phyloP scores from a whole-genome alignment of 192 early-diverging fungal species.

The Linnemannia elongata region DNA sequence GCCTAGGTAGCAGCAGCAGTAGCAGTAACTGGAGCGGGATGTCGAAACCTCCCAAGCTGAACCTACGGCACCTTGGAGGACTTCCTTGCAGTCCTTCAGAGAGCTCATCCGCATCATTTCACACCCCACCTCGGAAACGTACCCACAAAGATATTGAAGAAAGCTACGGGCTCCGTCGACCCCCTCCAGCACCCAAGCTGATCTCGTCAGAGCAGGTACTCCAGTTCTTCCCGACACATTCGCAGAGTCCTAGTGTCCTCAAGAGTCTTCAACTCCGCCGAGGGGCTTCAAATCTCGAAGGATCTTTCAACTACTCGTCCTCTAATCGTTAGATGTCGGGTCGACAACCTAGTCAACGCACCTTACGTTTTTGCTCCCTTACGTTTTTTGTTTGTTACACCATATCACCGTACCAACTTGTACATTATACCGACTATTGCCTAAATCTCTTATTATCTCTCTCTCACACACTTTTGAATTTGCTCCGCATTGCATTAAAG shows the following conservation, averaged over 20 bases:
- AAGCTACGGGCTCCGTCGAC: not conserved
- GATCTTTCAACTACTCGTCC: too few species aligned
- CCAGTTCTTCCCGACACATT: not conserved
- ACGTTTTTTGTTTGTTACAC: too few species aligned
- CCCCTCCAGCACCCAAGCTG: conserved; percentile 11
- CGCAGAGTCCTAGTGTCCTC: not conserved
- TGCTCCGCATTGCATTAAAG: not conserved
- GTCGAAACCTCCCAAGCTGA: not conserved
- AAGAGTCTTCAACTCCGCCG: not conserved
- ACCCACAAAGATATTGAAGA: not conserved
- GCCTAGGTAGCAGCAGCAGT: not conserved
- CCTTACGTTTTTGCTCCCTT: too few species aligned
- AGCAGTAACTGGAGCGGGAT: not conserved
- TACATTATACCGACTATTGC: not conserved
- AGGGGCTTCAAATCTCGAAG: not conserved
- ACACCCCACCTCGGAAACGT: conserved; percentile 23
- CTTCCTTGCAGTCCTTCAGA: not conserved
- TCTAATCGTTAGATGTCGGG: too few species aligned
- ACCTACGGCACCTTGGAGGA: not conserved
- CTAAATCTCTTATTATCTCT: not conserved
- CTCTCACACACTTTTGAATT: not conserved
- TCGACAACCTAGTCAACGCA: too few species aligned
- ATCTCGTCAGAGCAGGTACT: not conserved
- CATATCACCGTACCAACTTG: not conserved
- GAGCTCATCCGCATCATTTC: not conserved